These are phyloP conservation scores for Alternaria solani DNA, from an alignment of 2,329 filamentous ascomycete genomes.

Conservation along the genomic window DNA sequence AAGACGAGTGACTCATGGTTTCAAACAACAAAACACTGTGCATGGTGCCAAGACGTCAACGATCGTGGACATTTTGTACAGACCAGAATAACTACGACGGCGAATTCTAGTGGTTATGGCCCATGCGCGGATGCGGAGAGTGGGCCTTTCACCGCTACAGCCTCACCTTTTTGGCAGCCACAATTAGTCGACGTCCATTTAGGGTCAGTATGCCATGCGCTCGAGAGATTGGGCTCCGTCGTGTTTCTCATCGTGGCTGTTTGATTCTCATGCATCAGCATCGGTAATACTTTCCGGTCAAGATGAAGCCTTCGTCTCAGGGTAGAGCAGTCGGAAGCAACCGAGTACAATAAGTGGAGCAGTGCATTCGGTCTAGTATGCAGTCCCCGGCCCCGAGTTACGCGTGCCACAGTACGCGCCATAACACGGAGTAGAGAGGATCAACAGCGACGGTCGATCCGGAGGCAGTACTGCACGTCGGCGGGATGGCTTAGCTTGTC, in stretches of 20 bases:
- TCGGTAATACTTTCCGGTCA: conserved; percentile 36
- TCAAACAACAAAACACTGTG: conserved; percentile 21
- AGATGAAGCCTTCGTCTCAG: conserved; percentile 33
- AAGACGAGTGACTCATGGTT: conserved; percentile 29
- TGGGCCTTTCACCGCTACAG: conserved; percentile 41
- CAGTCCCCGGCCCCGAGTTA: conserved; percentile 26
- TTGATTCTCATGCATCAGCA: conserved; percentile 22
- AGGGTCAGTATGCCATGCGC: conserved; percentile 25
- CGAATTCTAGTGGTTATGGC: conserved; percentile 29
- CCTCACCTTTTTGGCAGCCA: conserved; percentile 42
- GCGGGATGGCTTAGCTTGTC: conserved; percentile 25
- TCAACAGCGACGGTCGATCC: conserved; percentile 35
- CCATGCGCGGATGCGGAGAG: conserved; percentile 31
- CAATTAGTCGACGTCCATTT: conserved; percentile 23
- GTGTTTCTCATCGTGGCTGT: conserved; percentile 17
- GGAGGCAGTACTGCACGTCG: conserved; percentile 21
- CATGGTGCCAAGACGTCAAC: conserved; percentile 29
- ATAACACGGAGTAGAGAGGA: conserved; percentile 29
- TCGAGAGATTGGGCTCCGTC: conserved; percentile 42
- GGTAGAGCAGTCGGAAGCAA: conserved; percentile 21
- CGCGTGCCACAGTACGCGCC: conserved; percentile 34
- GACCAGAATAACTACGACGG: conserved; percentile 28
- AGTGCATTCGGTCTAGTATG: conserved; percentile 18
- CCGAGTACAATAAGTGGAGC: conserved; percentile 34
- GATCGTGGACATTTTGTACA: conserved; percentile 16